These are phyloP conservation scores for Cordyceps cateniannulata DNA, from an alignment of 2,329 filamentous ascomycete species.

Conservation along the genomic window DNA sequence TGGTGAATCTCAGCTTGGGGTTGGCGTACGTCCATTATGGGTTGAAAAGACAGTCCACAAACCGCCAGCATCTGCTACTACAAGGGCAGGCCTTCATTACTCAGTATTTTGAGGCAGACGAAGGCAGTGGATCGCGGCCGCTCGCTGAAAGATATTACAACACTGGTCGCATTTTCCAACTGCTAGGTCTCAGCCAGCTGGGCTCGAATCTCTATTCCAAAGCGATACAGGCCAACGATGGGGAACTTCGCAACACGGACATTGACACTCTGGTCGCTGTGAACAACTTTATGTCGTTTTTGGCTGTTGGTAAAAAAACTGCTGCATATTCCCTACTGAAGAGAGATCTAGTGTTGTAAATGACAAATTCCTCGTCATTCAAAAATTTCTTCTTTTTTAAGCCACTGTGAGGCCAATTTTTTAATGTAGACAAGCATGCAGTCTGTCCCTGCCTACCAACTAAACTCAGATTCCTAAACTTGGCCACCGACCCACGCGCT, in stretches of 20 bases:
- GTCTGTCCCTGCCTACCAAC: neutral
- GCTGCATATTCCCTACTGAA: conserved; percentile 24
- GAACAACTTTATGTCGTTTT: conserved; percentile 27
- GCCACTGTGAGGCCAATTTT: too few relatives aligned
- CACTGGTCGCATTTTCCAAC: conserved; percentile 31
- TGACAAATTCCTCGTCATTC: neutral
- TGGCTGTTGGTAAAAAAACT: conserved; percentile 24
- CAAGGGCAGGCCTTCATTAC: conserved; percentile 78
- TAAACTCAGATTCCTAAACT: conserved; percentile 99
- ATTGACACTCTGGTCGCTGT: conserved; percentile 25
- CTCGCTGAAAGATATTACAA: conserved; percentile 32
- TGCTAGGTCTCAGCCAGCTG: conserved; percentile 38
- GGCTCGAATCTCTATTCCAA: conserved; percentile 64
- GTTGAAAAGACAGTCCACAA: conserved; percentile 83
- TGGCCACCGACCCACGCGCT: conserved; percentile 79
- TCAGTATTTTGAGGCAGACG: conserved; percentile 23
- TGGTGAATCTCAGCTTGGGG: conserved; percentile 74
- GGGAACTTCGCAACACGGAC: conserved; percentile 14
- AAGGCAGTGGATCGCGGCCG: conserved; percentile 9
- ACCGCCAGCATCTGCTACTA: conserved; percentile 78
- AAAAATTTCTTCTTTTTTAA: neutral
- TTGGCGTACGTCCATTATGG: conserved; percentile 83
- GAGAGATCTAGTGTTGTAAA: conserved; percentile 18
- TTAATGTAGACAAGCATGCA: neutral
- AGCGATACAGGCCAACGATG: conserved; percentile 21